phyloP scores from a whole-genome alignment of 1,284 basidiomycete genomes.

The Prillingera fragicola region DNA sequence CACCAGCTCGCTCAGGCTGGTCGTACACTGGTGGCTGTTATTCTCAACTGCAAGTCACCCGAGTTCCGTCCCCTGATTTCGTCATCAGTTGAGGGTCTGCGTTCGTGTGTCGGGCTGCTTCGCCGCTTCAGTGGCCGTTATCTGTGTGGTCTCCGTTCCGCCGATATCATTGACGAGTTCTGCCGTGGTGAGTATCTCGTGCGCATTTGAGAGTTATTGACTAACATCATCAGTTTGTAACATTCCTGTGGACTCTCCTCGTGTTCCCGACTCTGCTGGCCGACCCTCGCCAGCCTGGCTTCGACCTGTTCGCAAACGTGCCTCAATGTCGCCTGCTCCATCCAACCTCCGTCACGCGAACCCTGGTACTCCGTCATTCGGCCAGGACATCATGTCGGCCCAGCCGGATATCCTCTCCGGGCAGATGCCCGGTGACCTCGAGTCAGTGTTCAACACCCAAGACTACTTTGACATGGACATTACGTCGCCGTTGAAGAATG shows the following conservation, averaged over 20 bases:
- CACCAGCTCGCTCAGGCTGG: conserved; percentile 90
- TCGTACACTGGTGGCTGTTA: conserved; percentile 73
- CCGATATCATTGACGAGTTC: conserved; percentile 86
- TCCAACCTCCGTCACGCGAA: conserved; percentile 48
- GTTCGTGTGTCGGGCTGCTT: conserved; percentile 75
- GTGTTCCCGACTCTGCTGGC: conserved; percentile 51
- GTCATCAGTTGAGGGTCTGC: conserved; percentile 70
- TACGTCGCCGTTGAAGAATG: conserved; percentile 8
- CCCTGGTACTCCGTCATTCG: conserved; percentile 33
- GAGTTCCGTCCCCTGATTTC: conserved; percentile 62
- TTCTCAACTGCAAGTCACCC: conserved; percentile 58
- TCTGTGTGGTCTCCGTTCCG: conserved; percentile 76
- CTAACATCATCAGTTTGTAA: conserved; percentile 60
- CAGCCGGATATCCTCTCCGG: conserved; percentile 17
- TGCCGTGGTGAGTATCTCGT: conserved; percentile 64
- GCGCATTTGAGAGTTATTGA: too few relatives aligned
- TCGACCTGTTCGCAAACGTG: conserved; percentile 66
- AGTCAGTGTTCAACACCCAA: conserved; percentile 42
- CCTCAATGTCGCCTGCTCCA: conserved; percentile 39
- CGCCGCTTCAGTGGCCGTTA: conserved; percentile 50
- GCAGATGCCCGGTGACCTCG: conserved; percentile 29
- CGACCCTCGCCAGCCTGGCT: conserved; percentile 73
- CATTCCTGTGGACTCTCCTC: conserved; percentile 68
- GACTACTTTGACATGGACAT: conserved; percentile 40
- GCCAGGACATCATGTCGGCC: conserved; percentile 27